phyloP scores from a whole-genome alignment of 768 basidiomycete genomes.

The Lentinula lateritia region DNA sequence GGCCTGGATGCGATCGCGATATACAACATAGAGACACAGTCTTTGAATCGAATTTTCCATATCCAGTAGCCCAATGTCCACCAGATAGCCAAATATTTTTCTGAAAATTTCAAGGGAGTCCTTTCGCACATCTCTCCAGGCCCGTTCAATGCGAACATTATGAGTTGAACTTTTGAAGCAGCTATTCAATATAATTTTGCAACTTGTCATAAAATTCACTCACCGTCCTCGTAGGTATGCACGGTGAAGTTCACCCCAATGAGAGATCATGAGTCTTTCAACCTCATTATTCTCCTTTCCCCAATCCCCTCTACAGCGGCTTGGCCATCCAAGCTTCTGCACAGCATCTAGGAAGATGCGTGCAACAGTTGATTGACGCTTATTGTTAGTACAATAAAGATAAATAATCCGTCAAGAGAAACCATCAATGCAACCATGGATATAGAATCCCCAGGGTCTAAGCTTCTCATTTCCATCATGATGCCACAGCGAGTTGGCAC shows the following conservation, averaged over 20 bases:
- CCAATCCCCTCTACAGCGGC: conserved; percentile 13
- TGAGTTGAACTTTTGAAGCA: conserved; percentile 16
- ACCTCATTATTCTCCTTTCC: conserved; percentile 8
- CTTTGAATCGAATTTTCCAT: conserved; percentile 16
- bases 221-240: conserved; percentile 6
- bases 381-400: conserved; percentile 22
- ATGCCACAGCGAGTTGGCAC: conserved; percentile 29
- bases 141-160: conserved; percentile 22
- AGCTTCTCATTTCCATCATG: conserved; percentile 31
- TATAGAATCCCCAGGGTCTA: conserved; percentile 27
- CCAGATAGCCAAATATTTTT: conserved; percentile 20
- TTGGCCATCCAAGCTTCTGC: conserved; percentile 23
- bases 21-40: conserved; percentile 19
- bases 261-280: conserved; percentile 1
- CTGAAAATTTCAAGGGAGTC: conserved; percentile 23
- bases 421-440: conserved; percentile 33
- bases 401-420: conserved; percentile 27
- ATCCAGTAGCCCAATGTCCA: conserved; percentile 19
- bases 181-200: neutral
- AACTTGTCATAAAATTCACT: neutral
- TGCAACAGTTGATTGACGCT: conserved; percentile 18
- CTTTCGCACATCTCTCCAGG: conserved; percentile 21
- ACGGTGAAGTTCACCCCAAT: conserved; percentile 8
- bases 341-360: conserved; percentile 15
- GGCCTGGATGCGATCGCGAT: conserved; percentile 20